These are phyloP conservation scores for Cordyceps cateniannulata DNA, from an alignment of 2,329 filamentous ascomycete species.

Conservation along the genomic window DNA sequence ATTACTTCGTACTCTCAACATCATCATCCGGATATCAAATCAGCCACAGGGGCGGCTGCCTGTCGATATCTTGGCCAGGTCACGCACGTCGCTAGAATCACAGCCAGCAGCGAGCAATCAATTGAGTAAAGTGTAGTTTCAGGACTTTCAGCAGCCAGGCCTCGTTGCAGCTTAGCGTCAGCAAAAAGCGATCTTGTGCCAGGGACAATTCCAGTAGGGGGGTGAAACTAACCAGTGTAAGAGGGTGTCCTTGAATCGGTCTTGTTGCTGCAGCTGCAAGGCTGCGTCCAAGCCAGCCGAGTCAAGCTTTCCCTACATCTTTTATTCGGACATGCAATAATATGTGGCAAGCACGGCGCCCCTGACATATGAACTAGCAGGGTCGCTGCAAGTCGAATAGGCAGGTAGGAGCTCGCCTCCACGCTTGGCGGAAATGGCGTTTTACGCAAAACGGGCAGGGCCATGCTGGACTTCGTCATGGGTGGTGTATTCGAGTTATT, in stretches of 20 bases:
- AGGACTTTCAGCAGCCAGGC: neutral
- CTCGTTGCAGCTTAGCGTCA: constrained; percentile 3
- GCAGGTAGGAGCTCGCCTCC: neutral
- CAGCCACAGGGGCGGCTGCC: neutral
- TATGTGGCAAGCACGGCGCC: neutral
- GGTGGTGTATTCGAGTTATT: neutral
- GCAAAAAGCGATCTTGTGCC: constrained; percentile 3
- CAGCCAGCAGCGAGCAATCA: neutral
- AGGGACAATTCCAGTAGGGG: neutral
- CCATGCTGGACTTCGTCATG: neutral
- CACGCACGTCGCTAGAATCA: neutral
- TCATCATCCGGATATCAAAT: neutral
- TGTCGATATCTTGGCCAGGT: neutral
- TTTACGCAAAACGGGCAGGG: neutral
- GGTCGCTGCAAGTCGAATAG: neutral
- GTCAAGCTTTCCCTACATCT: neutral
- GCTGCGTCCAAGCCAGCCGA: neutral
- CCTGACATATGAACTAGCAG: neutral
- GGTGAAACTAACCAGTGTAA: neutral
- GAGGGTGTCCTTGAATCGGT: neutral
- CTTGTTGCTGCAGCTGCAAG: neutral
- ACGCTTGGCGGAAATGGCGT: neutral
- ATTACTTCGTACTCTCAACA: neutral
- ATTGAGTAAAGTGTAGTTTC: neutral
- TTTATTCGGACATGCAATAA: neutral